phyloP scores from a whole-genome alignment of 805 yeast species.

The Ogataea glucozyma region DNA sequence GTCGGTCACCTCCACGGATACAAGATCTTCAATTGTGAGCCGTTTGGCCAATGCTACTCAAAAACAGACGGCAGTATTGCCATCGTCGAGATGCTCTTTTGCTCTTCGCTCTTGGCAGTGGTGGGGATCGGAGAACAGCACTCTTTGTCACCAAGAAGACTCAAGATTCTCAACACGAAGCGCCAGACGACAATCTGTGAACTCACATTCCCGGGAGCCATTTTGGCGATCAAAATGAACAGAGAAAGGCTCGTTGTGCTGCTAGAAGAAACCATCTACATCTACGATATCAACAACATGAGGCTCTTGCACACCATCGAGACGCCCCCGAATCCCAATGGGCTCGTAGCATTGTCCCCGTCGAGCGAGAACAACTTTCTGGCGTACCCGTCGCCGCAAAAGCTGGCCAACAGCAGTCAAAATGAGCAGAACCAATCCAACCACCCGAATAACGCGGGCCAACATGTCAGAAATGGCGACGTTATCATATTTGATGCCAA shows the following conservation, averaged over 20 bases:
- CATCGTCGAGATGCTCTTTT: conserved; percentile 87
- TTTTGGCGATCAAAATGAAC: conserved; percentile 76
- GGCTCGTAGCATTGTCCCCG: conserved; percentile 64
- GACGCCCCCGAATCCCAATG: conserved; percentile 56
- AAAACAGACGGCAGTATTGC: conserved; percentile 60
- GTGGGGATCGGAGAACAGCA: conserved; percentile 83
- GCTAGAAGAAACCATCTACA: conserved; percentile 77
- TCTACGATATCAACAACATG: conserved; percentile 91
- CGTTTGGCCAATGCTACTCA: conserved; percentile 70
- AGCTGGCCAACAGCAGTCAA: conserved; percentile 33
- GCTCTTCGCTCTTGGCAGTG: conserved; percentile 80
- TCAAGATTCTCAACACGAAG: conserved; percentile 82
- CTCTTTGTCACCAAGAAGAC: conserved; percentile 73
- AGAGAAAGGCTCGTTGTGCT: conserved; percentile 82
- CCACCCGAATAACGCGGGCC: conserved; percentile 15
- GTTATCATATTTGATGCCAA: conserved; percentile 81
- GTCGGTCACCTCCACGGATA: conserved; percentile 68
- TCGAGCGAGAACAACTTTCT: conserved; percentile 51
- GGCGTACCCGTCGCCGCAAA: conserved; percentile 80
- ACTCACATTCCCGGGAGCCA: conserved; percentile 79
- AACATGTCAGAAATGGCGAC: conserved; percentile 55
- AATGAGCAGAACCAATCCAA: conserved; percentile 14
- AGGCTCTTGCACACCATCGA: conserved; percentile 75
- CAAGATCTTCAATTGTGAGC: conserved; percentile 81
- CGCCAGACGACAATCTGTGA: conserved; percentile 75